Evolutionary conservation across 352 stramenopile species (phyloP).

Genomic region (Pythium inflatum): DNA sequence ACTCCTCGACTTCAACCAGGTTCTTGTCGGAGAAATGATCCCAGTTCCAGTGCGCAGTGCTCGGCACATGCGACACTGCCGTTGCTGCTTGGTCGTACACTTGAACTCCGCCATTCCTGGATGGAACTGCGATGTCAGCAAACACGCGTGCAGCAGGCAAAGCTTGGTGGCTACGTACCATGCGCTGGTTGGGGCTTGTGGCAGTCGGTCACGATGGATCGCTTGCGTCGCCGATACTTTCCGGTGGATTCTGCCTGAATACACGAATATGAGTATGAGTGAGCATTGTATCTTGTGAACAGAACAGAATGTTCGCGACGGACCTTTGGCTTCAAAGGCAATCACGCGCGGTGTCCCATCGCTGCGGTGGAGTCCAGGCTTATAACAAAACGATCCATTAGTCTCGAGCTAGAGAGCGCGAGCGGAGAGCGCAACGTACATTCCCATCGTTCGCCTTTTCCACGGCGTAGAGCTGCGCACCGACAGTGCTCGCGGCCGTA

Average conservation of each 20-base stretch:
- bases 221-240: constrained; percentile 29
- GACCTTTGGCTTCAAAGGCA: constrained; percentile 79
- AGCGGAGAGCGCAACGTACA: constrained; percentile 27
- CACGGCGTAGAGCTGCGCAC: constrained; percentile 61
- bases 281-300: background rate
- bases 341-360: constrained; percentile 55
- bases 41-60: constrained; percentile 61
- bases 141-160: background rate
- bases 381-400: background rate
- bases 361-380: constrained; percentile 36
- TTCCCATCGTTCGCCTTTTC: constrained; percentile 46
- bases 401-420: background rate
- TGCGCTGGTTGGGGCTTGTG: constrained; percentile 12
- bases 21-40: constrained; percentile 50
- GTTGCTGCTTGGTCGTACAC: constrained; percentile 63
- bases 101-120: constrained; percentile 60
- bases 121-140: background rate
- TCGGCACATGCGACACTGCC: background rate
- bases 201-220: constrained; percentile 26
- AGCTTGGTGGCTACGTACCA: constrained; percentile 37
- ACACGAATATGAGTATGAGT: background rate
- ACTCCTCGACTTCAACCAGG: constrained; percentile 74
- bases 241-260: constrained; percentile 47
- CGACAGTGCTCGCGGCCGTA: constrained; percentile 65
- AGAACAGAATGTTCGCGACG: background rate